Base-by-base conservation (phyloP, 345 rosid genomes). In the Stellera chamaejasme region DNA sequence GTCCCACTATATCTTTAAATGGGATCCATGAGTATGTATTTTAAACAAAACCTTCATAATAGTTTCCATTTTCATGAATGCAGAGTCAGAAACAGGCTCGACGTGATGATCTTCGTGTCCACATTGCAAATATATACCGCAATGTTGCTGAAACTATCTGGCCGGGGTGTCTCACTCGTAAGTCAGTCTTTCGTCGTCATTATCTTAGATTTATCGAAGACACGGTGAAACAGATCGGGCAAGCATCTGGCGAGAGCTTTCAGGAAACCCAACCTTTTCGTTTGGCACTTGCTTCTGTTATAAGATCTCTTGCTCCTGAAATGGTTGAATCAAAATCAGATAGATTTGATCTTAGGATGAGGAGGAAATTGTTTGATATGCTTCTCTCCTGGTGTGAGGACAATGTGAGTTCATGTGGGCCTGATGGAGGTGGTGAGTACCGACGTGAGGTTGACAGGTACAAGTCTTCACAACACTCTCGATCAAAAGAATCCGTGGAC, bases 361-460 rank as follows among this genome's bases (percentile, higher is more conserved):
- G 97, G 66, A 86, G 86, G 72, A 82, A 81, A 62, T 77, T 86
- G 23, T 90, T 90, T 67, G 97, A 90, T 66, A 76, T 82, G 52
- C 88, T 90, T 68, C 77, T 90, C 45, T 77, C 92, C 25, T 90
- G 95, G 95, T 79, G 82, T 62, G 97, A 90, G 69, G 97, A 86
- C 52, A 66, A 77, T 48, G 90, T 85, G 50, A 72, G 80, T 57
- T 63, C 88, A 46, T 86, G 87, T 95, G 87, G 89, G 43, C 95
- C 75, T 74, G 95, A 90, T 53, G 75, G 76, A 61, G 82, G 66
- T 54, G 77, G 73, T 76, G 97, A 90, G 67, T 84, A 90, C 59
- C 90, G 95, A 27, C 95, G 97, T 71, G 97, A 86, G 63, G 92
- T 90, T 58, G 97, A 90, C 68, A 89, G 95, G 13, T 90, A 90